phyloP scores from a whole-genome alignment of 345 rosid genomes.

The Boechera stricta region DNA sequence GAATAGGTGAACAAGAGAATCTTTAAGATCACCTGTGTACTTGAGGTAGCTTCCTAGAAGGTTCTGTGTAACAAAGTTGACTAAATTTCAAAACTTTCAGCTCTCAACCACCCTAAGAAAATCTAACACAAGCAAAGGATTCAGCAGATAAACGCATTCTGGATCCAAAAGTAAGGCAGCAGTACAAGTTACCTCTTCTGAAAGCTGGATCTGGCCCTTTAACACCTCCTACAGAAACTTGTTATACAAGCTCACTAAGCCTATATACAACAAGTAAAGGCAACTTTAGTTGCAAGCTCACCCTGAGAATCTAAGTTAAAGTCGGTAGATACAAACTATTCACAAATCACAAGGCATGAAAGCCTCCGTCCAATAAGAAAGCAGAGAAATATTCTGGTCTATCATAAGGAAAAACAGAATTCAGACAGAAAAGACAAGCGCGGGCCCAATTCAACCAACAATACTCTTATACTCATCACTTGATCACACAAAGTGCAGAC shows the following conservation, averaged over 20 bases:
- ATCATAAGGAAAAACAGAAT: conserved; percentile 19
- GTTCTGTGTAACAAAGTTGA: conserved; percentile 39
- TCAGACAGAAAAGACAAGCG: conserved; percentile 41
- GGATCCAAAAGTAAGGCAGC: conserved; percentile 25
- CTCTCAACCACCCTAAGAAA: conserved; percentile 30
- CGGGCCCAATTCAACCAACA: conserved; percentile 37
- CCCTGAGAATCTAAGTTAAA: conserved; percentile 33
- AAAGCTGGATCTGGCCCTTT: conserved; percentile 36
- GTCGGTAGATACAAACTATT: conserved; percentile 37
- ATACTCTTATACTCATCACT: conserved; percentile 31
- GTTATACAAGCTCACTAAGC: conserved; percentile 17
- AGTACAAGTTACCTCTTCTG: conserved; percentile 40
- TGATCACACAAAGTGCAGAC: conserved; percentile 44
- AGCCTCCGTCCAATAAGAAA: conserved; percentile 41
- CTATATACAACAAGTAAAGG: conserved; percentile 32
- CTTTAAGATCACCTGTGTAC: conserved; percentile 40
- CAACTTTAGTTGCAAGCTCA: conserved; percentile 24
- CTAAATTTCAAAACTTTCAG: conserved; percentile 18
- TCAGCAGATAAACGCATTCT: conserved; percentile 15
- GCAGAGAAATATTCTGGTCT: conserved; percentile 22
- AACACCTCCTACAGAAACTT: conserved; percentile 17
- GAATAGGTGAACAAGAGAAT: conserved; percentile 30
- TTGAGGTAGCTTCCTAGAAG: conserved; percentile 46
- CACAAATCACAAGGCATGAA: conserved; percentile 24
- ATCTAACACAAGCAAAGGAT: conserved; percentile 20